Conservation (phyloP, 257 asterid genomes). For the Forsythia suspensa region DNA sequence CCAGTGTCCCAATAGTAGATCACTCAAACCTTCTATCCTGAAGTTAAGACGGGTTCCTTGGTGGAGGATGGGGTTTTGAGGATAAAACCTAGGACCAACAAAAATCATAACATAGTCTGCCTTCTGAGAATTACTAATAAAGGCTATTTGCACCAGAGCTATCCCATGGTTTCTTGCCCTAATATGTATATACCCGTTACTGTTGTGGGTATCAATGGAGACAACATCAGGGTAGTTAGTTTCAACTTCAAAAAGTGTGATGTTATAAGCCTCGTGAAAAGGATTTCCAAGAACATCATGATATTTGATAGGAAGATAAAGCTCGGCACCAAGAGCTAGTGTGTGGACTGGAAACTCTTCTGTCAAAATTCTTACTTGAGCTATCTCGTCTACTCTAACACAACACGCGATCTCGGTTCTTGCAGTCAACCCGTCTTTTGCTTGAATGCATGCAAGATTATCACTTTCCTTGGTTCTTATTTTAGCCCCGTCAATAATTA, state of each 20-base stretch:
- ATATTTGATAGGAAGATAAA: constrained; percentile 59
- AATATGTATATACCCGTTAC: constrained; percentile 50
- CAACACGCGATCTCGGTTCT: constrained; percentile 86
- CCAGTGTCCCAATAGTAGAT: constrained; percentile 65
- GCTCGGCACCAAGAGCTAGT: constrained; percentile 64
- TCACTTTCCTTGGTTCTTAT: constrained; percentile 58
- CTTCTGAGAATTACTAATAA: constrained; percentile 49
- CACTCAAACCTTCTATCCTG: constrained; percentile 53
- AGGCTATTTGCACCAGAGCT: constrained; percentile 64
- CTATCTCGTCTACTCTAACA: constrained; percentile 78
- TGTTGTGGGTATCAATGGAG: constrained; percentile 38
- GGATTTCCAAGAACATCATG: constrained; percentile 73
- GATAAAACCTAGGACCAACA: constrained; percentile 72
- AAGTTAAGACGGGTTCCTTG: constrained; percentile 63
- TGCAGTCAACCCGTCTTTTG: constrained; percentile 70
- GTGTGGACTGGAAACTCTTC: constrained; percentile 50
- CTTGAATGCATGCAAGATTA: constrained; percentile 75
- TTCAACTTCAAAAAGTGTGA: constrained; percentile 60
- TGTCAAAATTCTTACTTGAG: constrained; percentile 61
- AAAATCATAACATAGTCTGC: constrained; percentile 63
- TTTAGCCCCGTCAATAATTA: constrained; percentile 64
- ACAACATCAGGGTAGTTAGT: constrained; percentile 73
- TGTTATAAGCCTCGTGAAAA: constrained; percentile 73
- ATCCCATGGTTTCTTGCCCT: constrained; percentile 58
- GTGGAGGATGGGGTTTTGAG: constrained; percentile 64